Evolutionary conservation across 352 stramenopile species (phyloP), one percentile per base, ranked within the genome.

Genomic region (Phytophthora tubulina): DNA sequence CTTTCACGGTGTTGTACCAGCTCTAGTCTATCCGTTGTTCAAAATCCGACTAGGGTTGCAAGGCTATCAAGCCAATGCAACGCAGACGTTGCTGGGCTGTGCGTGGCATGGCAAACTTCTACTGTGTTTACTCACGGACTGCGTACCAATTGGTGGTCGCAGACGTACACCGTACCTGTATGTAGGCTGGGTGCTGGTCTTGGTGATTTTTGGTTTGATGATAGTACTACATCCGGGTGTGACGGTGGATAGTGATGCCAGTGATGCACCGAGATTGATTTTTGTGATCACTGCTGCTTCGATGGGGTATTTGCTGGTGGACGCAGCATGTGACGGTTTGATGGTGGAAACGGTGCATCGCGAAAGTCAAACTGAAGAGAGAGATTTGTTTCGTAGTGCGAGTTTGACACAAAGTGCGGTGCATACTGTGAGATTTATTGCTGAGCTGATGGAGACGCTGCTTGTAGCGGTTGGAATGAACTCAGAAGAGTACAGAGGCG

Each of bases 311-410:
- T 64, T 79, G 7, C 57, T 94, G 27, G 82, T 87, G 1, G 86
- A 96, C 42, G 85, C 92, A n/a, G 79, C 80, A 7, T 91, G 84
- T 61, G 88, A 96, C 50, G 86, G 83, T 0, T 54, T 94, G 42
- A 89, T 96, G 82, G 87, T 94, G 58, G 85, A 95, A 78, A 88
- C 85, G 41, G 84, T 88, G 3, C 84, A 94, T 48, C 76, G 78
- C 5, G 84, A 93, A 50, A 80, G 67, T 6, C 76, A 90, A 42
- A 55, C 68, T 7, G 33, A 68, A 38, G 41, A 67, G 33, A 27
- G 9, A 27, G 6, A 42, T 8, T 8, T 49, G 21, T 38, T 58
- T 33, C 55, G 39, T 48, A 15, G 45, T 4, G 56, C 75, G 35
- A 79, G 74, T 51, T 78, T 44, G 42, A 83, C 30, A 39, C 79